Evolutionary conservation across 306 rosid genomes (phyloP), one percentile per base, ranked within the genome.

Genomic region (Rubus idaeus): DNA sequence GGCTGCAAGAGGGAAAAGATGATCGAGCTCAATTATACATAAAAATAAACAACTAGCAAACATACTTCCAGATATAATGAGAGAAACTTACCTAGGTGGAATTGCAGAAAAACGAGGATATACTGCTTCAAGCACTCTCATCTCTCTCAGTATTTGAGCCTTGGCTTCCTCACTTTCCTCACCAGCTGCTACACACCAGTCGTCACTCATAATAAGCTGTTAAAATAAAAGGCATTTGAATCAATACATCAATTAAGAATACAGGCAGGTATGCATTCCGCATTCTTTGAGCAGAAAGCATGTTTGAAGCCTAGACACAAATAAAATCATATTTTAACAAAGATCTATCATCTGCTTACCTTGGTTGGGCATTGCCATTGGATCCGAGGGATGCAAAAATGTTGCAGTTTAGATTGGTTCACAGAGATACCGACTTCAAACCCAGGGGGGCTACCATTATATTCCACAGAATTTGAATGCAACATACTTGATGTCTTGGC

Each of bases 151-250:
- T 60, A 79, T 88, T 65, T 91, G 89, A 69, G 71, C 52, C 46
- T 71, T 42, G 61, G 58, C 81, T 79, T 91, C 98, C 47, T 13
- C 70, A 73, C 98, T 91, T 69, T 88, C 88, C 81, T 91, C 93
- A 20, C 97, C 98, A 7, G 91, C 87, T 0, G 69, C 91, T n/a
- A 93, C 88, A 9, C 8, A 17, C 98, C 97, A 93, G 51, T 78
- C 13, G 51, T 7, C 5, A 66, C 68, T 71, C 74, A 80, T 30
- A 66, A 67, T 68, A 84, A 90, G 20, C 97, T 93, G 87, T 57
- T 55, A 21, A 42, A 71, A 17, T 11, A 67, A 18, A 68, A 60
- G 56, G 18, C 16, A 63, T 46, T 20, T 10, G 5, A 63, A 76
- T 77, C 53, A 23, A 26, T 7, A 74, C 55, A 35, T 57, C 11